phyloP scores from a whole-genome alignment of 805 yeast genomes.

The Ogataea kodamae region DNA sequence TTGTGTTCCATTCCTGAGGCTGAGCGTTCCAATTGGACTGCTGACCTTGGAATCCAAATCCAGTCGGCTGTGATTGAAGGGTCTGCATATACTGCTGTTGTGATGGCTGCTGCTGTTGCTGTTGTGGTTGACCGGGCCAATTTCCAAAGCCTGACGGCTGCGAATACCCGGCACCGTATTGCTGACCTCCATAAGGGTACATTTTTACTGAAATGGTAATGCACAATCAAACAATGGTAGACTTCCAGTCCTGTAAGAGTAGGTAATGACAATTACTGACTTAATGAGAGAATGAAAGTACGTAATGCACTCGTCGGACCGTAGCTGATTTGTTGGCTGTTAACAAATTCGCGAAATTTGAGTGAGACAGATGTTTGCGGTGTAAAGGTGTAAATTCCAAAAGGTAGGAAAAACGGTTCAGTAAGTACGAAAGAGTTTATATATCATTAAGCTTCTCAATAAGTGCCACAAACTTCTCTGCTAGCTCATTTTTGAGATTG shows the following conservation, averaged over 20 bases:
- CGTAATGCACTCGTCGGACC: no score
- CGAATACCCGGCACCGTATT: conserved; percentile 22
- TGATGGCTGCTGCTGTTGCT: conserved; percentile 21
- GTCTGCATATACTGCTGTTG: conserved; percentile 20
- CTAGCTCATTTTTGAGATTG: conserved; percentile 20
- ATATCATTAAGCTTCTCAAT: conserved; percentile 26
- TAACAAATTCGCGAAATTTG: conserved; percentile 13
- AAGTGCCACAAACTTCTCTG: conserved; percentile 24
- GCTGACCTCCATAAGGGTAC: conserved; percentile 28
- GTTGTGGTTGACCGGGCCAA: conserved; percentile 35
- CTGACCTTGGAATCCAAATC: conserved; percentile 31
- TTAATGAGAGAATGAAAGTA: no score
- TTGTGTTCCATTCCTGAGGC: conserved; percentile 15
- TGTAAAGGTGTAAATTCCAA: no score
- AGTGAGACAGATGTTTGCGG: no score
- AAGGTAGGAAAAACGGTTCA: conserved; percentile 7
- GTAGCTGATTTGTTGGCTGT: conserved; percentile 15
- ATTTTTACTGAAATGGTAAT: conserved; percentile 12
- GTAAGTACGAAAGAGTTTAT: not conserved
- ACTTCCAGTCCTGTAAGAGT: no score
- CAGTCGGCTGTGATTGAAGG: conserved; percentile 38
- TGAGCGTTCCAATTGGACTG: conserved; percentile 16
- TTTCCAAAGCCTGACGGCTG: conserved; percentile 26
- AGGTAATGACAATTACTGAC: no score
- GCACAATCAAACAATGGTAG: no score